These are phyloP conservation scores for Dimocarpus longan DNA, from an alignment of 345 rosid genomes.

Conservation along the genomic window DNA sequence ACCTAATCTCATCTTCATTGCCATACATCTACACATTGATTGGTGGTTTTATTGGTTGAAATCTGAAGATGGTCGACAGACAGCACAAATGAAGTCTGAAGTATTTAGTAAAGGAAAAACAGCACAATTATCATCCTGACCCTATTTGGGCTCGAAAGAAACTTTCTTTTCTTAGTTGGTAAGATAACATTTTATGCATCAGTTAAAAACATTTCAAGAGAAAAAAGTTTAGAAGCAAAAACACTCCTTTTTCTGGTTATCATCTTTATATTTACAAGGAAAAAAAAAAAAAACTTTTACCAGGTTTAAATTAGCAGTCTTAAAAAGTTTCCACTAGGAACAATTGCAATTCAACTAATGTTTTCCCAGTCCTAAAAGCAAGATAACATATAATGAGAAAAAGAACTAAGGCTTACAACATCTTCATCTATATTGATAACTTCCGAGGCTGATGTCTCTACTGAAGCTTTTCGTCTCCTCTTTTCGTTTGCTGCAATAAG, in stretches of 20 bases:
- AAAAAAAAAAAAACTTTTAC: background rate
- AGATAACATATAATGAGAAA: background rate
- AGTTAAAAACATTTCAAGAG: background rate
- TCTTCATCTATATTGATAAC: constrained; percentile 26
- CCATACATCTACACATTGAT: background rate
- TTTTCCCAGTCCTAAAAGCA: background rate
- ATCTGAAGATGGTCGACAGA: background rate
- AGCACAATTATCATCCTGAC: background rate
- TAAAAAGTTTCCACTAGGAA: background rate
- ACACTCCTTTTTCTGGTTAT: background rate
- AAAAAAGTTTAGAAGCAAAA: background rate
- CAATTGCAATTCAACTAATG: background rate
- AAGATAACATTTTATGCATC: no score
- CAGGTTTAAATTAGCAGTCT: background rate
- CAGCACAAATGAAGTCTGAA: background rate
- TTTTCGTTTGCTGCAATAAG: constrained; percentile 37
- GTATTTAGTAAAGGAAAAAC: background rate
- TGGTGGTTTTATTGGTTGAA: background rate
- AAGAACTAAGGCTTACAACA: constrained; percentile 32
- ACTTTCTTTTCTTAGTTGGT: background rate
- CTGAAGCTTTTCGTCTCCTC: constrained; percentile 23
- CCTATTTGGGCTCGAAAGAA: no score
- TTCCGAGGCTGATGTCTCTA: constrained; percentile 30
- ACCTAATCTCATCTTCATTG: no score
- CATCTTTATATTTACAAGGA: no score